Evolutionary conservation across 352 stramenopile species (phyloP).

Genomic region (Globisporangium apiculatum): DNA sequence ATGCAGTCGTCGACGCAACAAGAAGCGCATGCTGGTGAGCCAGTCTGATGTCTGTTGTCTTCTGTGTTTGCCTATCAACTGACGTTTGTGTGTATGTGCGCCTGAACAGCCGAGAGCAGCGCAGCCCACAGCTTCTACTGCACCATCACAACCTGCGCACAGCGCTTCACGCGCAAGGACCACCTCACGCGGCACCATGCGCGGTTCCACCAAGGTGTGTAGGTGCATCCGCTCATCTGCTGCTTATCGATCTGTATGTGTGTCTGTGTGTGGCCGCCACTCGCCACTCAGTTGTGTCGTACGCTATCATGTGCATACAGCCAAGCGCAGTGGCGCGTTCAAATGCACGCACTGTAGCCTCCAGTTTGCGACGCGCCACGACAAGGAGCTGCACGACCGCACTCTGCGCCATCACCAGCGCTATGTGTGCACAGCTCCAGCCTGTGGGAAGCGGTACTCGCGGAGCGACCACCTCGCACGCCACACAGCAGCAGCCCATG

Average conservation of each 20-base stretch:
- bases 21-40: neutral
- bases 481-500: conserved; percentile 42
- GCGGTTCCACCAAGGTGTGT: conserved; percentile 13
- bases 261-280: too few relatives aligned
- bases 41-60: too few relatives aligned
- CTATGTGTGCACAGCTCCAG: conserved; percentile 31
- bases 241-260: too few relatives aligned
- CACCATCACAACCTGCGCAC: conserved; percentile 8
- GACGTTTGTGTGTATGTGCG: too few relatives aligned
- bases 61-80: too few relatives aligned
- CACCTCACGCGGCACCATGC: conserved; percentile 10
- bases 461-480: conserved; percentile 59
- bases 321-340: neutral
- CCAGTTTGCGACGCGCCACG: conserved; percentile 20
- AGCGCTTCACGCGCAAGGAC: conserved; percentile 10
- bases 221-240: too few relatives aligned
- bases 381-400: conserved; percentile 19
- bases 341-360: conserved; percentile 8
- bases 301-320: neutral
- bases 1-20: neutral
- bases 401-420: conserved; percentile 10
- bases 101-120: too few relatives aligned
- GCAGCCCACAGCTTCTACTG: conserved; percentile 6
- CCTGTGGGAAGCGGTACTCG: conserved; percentile 50
- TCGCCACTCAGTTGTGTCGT: too few relatives aligned